Base-by-base conservation (phyloP, 2,329 filamentous ascomycete genomes). In the Diplocarpon mali region DNA sequence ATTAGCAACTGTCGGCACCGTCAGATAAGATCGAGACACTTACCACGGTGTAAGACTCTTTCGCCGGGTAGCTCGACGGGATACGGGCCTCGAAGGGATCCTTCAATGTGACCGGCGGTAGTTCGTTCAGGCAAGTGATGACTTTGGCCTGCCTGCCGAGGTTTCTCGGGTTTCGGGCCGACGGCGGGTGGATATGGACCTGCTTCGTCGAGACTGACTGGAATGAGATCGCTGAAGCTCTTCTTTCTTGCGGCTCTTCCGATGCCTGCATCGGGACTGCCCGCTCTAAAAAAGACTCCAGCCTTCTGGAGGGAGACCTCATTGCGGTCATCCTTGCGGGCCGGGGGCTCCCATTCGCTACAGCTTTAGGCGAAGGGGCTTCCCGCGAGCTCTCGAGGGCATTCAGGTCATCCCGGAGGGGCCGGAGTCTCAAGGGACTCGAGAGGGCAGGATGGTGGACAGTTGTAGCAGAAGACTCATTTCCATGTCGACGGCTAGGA, bases 191-290 rank as follows among this genome's bases (percentile, higher is more conserved):
- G 48, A 52, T 56, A 41, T 49, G 49, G 46, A 51, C 53, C 50
- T 55, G 52, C 42, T 46, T 64, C 58, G 50, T 64, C 57, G 39
- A 56, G 42, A 43, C 63, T 57, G 52, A 64, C 57, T 46, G 65
- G 60, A 49, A 66, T 63, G 56, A 65, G 58, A 47, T 67, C 63
- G 47, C 62, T 66, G 56, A 63, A 63, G 53, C 57, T 62, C 29
- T 50, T 45, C 38, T 48, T 51, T 42, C 46, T 39, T 15, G 20
- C 32, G 35, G 40, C 42, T 49, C 47, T 53, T 50, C 49, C 30
- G 47, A 49, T 12, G 54, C n/a, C 16, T 24, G 38, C 42, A 27
- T 15, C 16, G 42, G 42, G 40, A 29, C 35, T 31, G 35, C 41
- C 41, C 24, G 37, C 24, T 43, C 41, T 43, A 43, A 43, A 43